Evolutionary conservation across 164 flowering plant species (phyloP), one percentile per base, ranked within the genome.

Genomic region (Magnolia sinica): DNA sequence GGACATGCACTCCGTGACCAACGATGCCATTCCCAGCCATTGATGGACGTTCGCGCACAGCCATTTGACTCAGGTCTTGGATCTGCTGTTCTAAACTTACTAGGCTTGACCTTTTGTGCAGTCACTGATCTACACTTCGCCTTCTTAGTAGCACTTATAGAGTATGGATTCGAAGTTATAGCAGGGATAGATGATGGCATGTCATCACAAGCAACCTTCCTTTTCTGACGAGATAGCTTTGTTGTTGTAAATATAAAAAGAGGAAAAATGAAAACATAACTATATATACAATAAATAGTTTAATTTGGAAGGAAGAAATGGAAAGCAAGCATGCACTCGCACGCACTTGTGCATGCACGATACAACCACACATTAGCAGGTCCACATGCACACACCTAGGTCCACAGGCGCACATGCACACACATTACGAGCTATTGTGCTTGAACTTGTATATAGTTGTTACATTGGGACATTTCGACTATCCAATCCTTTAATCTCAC

Each of bases 11-110:
- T 86, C 14, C 70, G 64, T 49, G 98, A 92, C 99, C 99, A 96
- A 52, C 71, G 87, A 84, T 78, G 99, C 99, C 99, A 96, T 76
- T 94, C 91, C 99, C 97, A 94, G 55, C 99, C 99, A 86, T 87
- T 85, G 55, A 96, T 89, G 64, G 98, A 94, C 76, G 87, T 76
- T 61, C 99, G 86, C 50, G 99, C 98, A 88, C 99, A 96, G n/a
- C 97, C 98, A 86, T 83, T 83, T 59, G 99, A 94, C 68, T 65
- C 84, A 4, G 95, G 96, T 70, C 89, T 89, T 24, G 80, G 73
- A 72, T 73, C 82, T 51, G 50, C 75, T 58, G 23, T 71, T 75
- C 79, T 85, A 64, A 79, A 79, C 80, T 86, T 88, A 52, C 77
- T 70, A 31, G 78, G 72, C 68, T 87, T 85, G 18, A 68, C 82